Conservation (phyloP, 306 rosid genomes). For the Pyrus bretschneideri region DNA sequence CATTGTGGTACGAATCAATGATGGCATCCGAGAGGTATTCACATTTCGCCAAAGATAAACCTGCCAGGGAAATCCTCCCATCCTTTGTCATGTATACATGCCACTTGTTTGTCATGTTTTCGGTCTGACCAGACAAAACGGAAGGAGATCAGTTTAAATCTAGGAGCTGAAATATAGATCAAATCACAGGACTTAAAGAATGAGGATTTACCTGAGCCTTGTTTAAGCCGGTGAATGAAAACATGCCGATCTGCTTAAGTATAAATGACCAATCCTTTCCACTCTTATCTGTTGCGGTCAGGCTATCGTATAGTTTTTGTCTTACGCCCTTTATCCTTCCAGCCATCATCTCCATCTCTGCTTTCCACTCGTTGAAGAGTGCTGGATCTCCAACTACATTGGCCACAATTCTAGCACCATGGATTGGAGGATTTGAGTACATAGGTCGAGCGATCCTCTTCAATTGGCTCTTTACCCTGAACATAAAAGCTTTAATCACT, state of each 20-base stretch:
- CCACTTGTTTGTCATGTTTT: slow-evolving; percentile 93
- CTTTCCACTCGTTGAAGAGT: slow-evolving; percentile 87
- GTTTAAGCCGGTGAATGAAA: slow-evolving; percentile 87
- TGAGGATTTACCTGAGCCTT: slow-evolving; percentile 56
- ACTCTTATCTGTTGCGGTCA: slow-evolving; percentile 74
- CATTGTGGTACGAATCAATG: slow-evolving; percentile 76
- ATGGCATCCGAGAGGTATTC: slow-evolving; percentile 96
- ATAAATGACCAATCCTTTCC: slow-evolving; percentile 98
- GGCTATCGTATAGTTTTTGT: slow-evolving; percentile 64
- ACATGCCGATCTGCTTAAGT: slow-evolving; percentile 96
- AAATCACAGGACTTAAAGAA: neutral
- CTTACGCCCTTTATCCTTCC: slow-evolving; percentile 94
- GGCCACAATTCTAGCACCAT: slow-evolving; percentile 91
- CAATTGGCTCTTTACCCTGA: slow-evolving; percentile 93
- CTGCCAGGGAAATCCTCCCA: slow-evolving; percentile 95
- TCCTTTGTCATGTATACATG: slow-evolving; percentile 97
- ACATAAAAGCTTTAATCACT: slow-evolving; percentile 7
- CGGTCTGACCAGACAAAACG: slow-evolving; percentile 47
- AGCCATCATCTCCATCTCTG: slow-evolving; percentile 99
- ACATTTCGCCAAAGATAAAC: slow-evolving; percentile 79
- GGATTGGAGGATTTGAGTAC: slow-evolving; percentile 98
- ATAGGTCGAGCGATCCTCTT: slow-evolving; percentile 97
- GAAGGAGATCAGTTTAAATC: neutral
- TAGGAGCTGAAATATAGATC: no score
- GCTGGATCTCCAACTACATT: slow-evolving; percentile 77